Evolutionary conservation across 495 filamentous ascomycete genomes (phyloP), one percentile per base, ranked within the genome.

Genomic region (Clohesyomyces aquaticus): DNA sequence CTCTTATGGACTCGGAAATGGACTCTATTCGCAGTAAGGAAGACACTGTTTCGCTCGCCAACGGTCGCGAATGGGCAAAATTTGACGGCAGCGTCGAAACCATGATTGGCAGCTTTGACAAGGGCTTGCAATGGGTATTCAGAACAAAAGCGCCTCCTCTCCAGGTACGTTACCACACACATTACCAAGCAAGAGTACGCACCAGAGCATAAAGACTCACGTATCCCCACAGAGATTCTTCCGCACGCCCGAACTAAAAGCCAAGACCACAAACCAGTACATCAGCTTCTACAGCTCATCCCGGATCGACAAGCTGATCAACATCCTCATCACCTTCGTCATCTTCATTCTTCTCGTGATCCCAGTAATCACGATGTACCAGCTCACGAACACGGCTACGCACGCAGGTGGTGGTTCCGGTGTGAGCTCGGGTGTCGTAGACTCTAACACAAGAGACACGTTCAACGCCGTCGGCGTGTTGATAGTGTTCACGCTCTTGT

Each of bases 261-360:
- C 46, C 0, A 78, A 78, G 50, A 75, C 76, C 4, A 47, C 28
- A 0, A 71, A 79, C 57, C 10, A 63, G 2, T 49, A 63, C 25
- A 71, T 79, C 18, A 66, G 74, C 29, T 78, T 78, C 61, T 79
- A 74, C 55, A 70, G 71, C 22, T 65, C 69, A 0, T 25, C 38
- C 0, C 67, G 78, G 1, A 73, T 80, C 18, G 70, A 75, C 22
- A 70, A 28, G 2, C 68, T 78, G 26, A 73, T 73, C 10, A 72
- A 73, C 4, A 43, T 79, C 22, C 19, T 70, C 23, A 70, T 70
- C 46, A 70, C 67, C 9, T 52, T 66, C 22, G 59, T 70, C 45
- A 73, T 80, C 11, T 66, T 78, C 38, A 65, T 73, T 10, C 71
- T 81, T 2, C 70, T 80, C 0, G 64, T 79, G 16, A 42, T 79